Evolutionary conservation across 1,139 yeast species (phyloP).

Genomic region (Sugiyamaella pinicola): DNA sequence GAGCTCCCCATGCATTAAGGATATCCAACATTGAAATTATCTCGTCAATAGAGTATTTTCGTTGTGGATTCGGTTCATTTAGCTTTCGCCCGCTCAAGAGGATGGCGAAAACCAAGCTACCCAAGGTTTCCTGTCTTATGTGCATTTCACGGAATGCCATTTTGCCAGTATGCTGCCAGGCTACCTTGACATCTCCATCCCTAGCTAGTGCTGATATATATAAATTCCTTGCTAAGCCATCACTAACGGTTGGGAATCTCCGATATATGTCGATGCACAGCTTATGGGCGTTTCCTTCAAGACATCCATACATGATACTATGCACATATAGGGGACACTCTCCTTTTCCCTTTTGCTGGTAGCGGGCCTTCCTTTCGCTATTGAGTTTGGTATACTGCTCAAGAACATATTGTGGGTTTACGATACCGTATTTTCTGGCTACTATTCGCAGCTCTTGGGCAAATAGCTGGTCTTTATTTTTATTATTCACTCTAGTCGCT

Average conservation of each 20-base stretch:
- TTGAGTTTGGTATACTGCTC: not conserved
- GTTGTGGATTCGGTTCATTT: not conserved
- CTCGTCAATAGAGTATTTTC: constrained; percentile 4
- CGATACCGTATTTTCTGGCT: constrained; percentile 5
- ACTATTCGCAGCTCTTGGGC: constrained; percentile 6
- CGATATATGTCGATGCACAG: constrained; percentile 2
- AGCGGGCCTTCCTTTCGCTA: not conserved
- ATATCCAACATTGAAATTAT: not conserved
- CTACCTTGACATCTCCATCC: constrained; percentile 8
- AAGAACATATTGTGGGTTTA: constrained; percentile 1
- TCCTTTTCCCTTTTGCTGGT: not conserved
- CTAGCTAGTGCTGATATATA: constrained; percentile 17
- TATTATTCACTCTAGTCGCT: not conserved
- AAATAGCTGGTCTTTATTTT: not conserved
- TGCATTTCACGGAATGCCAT: not conserved
- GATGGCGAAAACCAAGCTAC: constrained; percentile 8
- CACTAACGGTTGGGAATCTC: not conserved
- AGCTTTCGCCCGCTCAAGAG: constrained; percentile 15
- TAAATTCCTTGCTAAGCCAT: constrained; percentile 10
- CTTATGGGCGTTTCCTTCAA: constrained; percentile 7
- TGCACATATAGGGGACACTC: constrained; percentile 9
- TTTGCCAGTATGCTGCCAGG: constrained; percentile 14
- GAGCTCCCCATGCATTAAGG: constrained; percentile 14
- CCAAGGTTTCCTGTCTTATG: constrained; percentile 8
- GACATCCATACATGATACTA: constrained; percentile 18